phyloP scores from a whole-genome alignment of 2,329 filamentous ascomycete genomes.

The Curvularia hawaiiensis region DNA sequence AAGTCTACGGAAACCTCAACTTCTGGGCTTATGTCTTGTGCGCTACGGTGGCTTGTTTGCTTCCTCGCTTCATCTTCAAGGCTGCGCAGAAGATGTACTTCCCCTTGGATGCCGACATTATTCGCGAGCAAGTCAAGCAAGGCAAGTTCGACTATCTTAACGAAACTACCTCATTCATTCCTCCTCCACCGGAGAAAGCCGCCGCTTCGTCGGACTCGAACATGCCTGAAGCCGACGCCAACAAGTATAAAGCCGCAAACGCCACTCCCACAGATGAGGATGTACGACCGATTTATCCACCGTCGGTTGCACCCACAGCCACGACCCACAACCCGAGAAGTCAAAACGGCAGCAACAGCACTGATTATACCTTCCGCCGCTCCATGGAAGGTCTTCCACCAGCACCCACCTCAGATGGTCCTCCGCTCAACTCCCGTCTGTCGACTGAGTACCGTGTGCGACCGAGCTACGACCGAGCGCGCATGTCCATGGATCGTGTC shows the following conservation, averaged over 20 bases:
- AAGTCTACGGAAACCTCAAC: slow-evolving; percentile 79
- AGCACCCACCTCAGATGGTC: slow-evolving; percentile 32
- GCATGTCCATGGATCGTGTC: slow-evolving; percentile 84
- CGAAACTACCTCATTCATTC: slow-evolving; percentile 57
- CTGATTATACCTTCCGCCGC: slow-evolving; percentile 73
- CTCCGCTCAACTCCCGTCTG: slow-evolving; percentile 35
- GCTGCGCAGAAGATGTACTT: slow-evolving; percentile 91
- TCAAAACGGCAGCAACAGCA: slow-evolving; percentile 92
- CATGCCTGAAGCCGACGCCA: slow-evolving; percentile 61
- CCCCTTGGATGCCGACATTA: slow-evolving; percentile 90
- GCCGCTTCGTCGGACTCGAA: slow-evolving; percentile 59
- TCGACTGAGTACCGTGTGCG: slow-evolving; percentile 56
- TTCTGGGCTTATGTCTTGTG: slow-evolving; percentile 89
- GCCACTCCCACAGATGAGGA: slow-evolving; percentile 75
- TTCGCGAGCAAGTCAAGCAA: slow-evolving; percentile 86
- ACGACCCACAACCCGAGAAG: slow-evolving; percentile 73
- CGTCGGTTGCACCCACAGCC: slow-evolving; percentile 78
- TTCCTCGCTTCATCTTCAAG: slow-evolving; percentile 88
- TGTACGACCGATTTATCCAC: slow-evolving; percentile 88
- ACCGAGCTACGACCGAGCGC: slow-evolving; percentile 86
- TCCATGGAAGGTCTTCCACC: slow-evolving; percentile 42
- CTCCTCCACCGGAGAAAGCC: slow-evolving; percentile 50
- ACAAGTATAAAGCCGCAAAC: slow-evolving; percentile 48
- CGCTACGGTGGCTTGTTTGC: slow-evolving; percentile 79
- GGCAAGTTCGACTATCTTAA: slow-evolving; percentile 82